Conservation (phyloP, 1,284 basidiomycete species). For the Kwoniella shivajii region DNA sequence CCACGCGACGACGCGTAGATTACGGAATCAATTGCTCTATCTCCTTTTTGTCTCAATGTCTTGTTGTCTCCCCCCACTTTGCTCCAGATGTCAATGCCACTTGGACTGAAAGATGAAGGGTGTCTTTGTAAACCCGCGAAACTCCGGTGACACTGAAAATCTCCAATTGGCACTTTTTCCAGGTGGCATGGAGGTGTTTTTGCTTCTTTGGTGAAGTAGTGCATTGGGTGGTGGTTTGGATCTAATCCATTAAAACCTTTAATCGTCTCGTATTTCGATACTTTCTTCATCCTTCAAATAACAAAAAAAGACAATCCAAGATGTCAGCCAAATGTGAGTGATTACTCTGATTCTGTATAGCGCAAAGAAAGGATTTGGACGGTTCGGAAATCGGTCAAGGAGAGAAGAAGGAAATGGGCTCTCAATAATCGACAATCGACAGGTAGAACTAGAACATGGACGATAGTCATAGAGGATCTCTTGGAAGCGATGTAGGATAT, state of each 20-base stretch:
- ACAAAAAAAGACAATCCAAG: slow-evolving; percentile 16
- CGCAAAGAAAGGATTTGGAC: not conserved
- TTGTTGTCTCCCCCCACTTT: not conserved
- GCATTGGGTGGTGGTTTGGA: not conserved
- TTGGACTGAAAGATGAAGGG: not conserved
- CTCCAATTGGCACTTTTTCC: not conserved
- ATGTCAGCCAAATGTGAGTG: slow-evolving; percentile 49
- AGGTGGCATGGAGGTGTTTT: not conserved
- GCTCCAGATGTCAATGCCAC: not conserved
- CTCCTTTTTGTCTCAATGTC: not conserved
- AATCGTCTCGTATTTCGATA: not conserved
- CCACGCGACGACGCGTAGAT: not conserved
- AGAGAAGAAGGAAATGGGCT: too few species aligned
- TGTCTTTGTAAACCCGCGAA: slow-evolving; percentile 26
- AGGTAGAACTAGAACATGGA: too few species aligned
- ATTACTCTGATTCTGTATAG: not conserved
- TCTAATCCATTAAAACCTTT: slow-evolving; percentile 1
- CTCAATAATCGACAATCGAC: too few species aligned
- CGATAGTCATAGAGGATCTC: too few species aligned
- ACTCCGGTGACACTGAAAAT: slow-evolving; percentile 21
- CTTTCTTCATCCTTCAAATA: slow-evolving; percentile 23
- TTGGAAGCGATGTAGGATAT: too few species aligned
- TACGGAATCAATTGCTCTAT: not conserved
- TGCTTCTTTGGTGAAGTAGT: not conserved
- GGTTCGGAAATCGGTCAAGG: too few species aligned